Percentiles rank a stretch among this genome's conserved stretches.
phyloP scores from a whole-genome alignment of 768 basidiomycete genomes.

The Auricularia cornea region DNA sequence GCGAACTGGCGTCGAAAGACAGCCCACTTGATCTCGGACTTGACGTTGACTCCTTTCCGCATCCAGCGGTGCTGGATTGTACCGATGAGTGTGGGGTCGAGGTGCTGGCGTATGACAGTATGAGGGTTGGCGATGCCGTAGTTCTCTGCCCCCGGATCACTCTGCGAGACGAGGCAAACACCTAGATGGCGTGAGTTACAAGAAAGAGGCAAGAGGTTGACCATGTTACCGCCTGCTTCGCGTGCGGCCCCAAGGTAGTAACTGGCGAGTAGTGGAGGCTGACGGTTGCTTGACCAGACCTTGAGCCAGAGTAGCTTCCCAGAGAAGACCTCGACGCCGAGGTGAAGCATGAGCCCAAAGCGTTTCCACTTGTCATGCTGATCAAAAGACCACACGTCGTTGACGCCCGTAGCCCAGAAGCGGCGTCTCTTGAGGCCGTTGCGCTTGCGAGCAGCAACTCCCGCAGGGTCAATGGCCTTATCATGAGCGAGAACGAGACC shows the following conservation, averaged over 20 bases:
- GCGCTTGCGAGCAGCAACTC: conserved; percentile 5
- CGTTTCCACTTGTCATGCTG: conserved; percentile 17
- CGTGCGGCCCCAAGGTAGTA: conserved; percentile 10
- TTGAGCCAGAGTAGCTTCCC: conserved; percentile 12
- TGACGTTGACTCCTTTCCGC: conserved; percentile 31
- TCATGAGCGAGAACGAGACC: not conserved
- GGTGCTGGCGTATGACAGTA: conserved; percentile 28
- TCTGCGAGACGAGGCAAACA: conserved; percentile 36
- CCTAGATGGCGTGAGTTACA: conserved; percentile 14
- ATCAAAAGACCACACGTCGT: conserved; percentile 16
- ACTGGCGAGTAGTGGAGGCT: conserved; percentile 8
- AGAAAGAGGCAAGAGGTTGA: not conserved
- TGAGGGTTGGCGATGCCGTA: conserved; percentile 38
- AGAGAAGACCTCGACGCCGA: conserved; percentile 8
- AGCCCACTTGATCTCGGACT: conserved; percentile 34
- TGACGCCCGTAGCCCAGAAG: conserved; percentile 12
- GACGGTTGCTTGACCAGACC: conserved; percentile 15
- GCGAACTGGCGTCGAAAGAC: conserved; percentile 20
- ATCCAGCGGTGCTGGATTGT: conserved; percentile 36
- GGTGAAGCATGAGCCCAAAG: conserved; percentile 12
- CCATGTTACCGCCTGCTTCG: conserved; percentile 9
- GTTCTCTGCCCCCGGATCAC: conserved; percentile 38
- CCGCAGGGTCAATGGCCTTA: not conserved
- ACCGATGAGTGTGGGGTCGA: conserved; percentile 30
- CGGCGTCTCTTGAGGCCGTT: conserved; percentile 18